Evolutionary conservation across 768 basidiomycete species (phyloP).

Genomic region (Hygrocybe coccinea): DNA sequence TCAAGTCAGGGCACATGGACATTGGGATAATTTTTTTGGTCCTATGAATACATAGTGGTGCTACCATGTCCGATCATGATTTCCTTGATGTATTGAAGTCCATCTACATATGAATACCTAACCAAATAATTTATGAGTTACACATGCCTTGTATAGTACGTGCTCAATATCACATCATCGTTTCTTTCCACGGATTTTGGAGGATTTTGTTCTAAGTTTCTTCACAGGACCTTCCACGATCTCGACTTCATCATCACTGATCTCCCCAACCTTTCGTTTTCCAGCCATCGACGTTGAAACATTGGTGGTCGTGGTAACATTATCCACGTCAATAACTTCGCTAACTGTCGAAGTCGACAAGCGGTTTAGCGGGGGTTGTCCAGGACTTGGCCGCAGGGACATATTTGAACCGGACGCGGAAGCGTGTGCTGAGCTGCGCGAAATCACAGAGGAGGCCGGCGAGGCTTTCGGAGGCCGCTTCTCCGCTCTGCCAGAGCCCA

Average conservation of each 20-base stretch:
- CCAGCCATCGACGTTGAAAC: conserved; percentile 24
- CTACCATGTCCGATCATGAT: too few species aligned
- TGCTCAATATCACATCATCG: too few species aligned
- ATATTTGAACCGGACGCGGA: conserved; percentile 40
- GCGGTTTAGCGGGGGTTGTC: conserved; percentile 35
- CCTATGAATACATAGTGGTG: too few species aligned
- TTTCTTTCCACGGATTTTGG: conserved; percentile 42
- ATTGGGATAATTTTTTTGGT: conserved; percentile 49
- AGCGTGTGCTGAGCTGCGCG: conserved; percentile 39
- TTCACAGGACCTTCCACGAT: conserved; percentile 45
- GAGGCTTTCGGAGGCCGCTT: conserved; percentile 33
- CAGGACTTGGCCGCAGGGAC: conserved; percentile 53
- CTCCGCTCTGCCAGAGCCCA: conserved; percentile 15
- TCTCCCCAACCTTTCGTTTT: conserved; percentile 49
- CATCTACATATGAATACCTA: too few species aligned
- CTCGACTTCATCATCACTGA: conserved; percentile 54
- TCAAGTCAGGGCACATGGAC: conserved; percentile 20
- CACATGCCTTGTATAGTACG: background rate
- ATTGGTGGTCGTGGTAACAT: conserved; percentile 20
- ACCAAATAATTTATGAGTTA: too few species aligned
- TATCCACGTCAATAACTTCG: conserved; percentile 44
- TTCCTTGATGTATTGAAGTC: background rate
- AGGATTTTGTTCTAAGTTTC: conserved; percentile 34
- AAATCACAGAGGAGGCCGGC: conserved; percentile 40
- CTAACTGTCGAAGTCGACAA: conserved; percentile 41